These are phyloP conservation scores for Kluyveromyces starmeri DNA, from an alignment of 805 yeast species.

Conservation along the genomic window DNA sequence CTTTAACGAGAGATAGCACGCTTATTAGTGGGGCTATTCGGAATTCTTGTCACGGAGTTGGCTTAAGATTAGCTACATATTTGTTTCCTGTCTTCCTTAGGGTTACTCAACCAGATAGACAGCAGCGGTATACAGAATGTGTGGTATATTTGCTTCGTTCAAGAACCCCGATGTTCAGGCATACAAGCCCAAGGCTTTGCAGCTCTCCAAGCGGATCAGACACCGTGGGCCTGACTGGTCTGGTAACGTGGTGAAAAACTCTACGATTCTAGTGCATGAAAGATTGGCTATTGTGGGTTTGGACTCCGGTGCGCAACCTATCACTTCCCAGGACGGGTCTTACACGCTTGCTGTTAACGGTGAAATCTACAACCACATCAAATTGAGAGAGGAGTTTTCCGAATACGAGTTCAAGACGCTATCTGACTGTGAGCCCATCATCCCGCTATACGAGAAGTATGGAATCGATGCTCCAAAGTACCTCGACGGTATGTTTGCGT, in stretches of 20 bases:
- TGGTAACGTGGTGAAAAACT: constrained; percentile 74
- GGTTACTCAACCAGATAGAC: not conserved
- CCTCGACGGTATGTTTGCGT: constrained; percentile 98
- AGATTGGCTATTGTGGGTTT: constrained; percentile 96
- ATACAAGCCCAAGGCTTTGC: constrained; percentile 83
- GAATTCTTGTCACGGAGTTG: too few relatives aligned
- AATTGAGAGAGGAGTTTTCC: constrained; percentile 64
- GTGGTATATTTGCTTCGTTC: constrained; percentile 96
- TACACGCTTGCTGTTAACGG: constrained; percentile 86
- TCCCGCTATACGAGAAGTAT: constrained; percentile 82
- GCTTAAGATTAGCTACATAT: too few relatives aligned
- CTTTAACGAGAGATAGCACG: too few relatives aligned
- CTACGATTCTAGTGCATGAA: constrained; percentile 85
- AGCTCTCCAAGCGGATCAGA: constrained; percentile 84
- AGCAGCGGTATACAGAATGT: constrained; percentile 43
- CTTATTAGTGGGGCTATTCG: too few relatives aligned
- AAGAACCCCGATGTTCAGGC: constrained; percentile 69
- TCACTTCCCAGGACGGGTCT: constrained; percentile 68
- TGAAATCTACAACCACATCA: constrained; percentile 95
- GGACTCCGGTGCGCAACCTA: constrained; percentile 98
- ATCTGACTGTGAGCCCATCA: constrained; percentile 95
- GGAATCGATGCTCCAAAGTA: constrained; percentile 85
- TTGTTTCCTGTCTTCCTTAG: too few relatives aligned
- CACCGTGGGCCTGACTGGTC: constrained; percentile 99
- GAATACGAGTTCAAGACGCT: constrained; percentile 76